Evolutionary conservation across 2,329 filamentous ascomycete genomes (phyloP).

Genomic region (Calonectria pseudoreteaudii): DNA sequence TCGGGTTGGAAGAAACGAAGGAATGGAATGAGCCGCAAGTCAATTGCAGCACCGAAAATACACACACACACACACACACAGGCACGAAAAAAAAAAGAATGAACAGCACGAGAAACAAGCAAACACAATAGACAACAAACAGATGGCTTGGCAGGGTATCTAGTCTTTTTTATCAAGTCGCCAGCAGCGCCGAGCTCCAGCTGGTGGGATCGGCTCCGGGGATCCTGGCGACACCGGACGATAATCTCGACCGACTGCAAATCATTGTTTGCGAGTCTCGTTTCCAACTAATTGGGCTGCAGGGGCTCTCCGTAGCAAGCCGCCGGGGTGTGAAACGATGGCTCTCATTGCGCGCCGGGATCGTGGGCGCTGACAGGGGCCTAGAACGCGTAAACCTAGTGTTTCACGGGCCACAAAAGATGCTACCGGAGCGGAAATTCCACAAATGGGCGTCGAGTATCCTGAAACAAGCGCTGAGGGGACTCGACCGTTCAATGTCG

Average conservation of each 20-base stretch:
- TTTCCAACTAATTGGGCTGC: slow-evolving; percentile 1
- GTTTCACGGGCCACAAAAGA: slow-evolving; percentile 11
- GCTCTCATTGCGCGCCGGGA: background rate
- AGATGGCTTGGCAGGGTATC: slow-evolving; percentile 5
- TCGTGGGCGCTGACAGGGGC: background rate
- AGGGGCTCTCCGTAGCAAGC: background rate
- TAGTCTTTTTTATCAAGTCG: background rate
- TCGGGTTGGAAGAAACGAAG: slow-evolving; percentile 17
- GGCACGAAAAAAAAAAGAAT: slow-evolving; percentile 2
- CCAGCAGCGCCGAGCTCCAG: background rate
- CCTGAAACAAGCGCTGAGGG: slow-evolving; percentile 16
- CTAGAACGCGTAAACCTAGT: slow-evolving; percentile 12
- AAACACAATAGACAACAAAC: slow-evolving; percentile 2
- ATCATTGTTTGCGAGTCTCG: background rate
- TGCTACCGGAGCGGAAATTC: slow-evolving; percentile 19
- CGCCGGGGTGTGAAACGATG: slow-evolving; percentile 19
- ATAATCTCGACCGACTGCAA: slow-evolving; percentile 8
- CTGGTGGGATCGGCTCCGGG: background rate
- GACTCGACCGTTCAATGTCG: background rate
- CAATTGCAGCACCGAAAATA: slow-evolving; percentile 9
- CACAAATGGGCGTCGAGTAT: slow-evolving; percentile 16
- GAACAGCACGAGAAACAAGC: slow-evolving; percentile 6
- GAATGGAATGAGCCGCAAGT: slow-evolving; percentile 7
- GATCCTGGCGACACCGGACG: slow-evolving; percentile 9
- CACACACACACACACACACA: background rate